Conservation (phyloP, 257 asterid genomes). For the Solanum arcanum region DNA sequence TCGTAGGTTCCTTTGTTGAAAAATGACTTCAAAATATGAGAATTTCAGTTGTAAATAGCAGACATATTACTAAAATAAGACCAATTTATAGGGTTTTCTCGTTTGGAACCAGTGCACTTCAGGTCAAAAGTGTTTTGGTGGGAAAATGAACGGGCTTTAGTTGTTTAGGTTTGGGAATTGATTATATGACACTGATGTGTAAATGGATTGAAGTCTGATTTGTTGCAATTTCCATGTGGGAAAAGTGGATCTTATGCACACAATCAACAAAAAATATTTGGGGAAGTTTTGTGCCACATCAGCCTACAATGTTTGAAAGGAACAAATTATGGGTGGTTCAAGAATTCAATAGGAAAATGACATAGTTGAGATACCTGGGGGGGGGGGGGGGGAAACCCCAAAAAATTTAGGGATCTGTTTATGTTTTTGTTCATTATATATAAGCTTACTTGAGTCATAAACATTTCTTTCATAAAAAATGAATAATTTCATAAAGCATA, state of each 20-base stretch:
- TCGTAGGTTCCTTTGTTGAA: too few relatives aligned
- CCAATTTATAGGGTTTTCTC: too few relatives aligned
- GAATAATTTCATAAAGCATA: too few relatives aligned
- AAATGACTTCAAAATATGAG: too few relatives aligned
- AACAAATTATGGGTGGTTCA: neutral
- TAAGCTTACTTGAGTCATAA: too few relatives aligned
- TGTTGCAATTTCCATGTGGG: neutral
- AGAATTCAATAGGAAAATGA: neutral
- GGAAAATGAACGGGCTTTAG: too few relatives aligned
- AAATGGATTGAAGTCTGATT: neutral
- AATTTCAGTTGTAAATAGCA: too few relatives aligned
- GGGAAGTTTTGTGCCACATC: neutral
- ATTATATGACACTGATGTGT: neutral
- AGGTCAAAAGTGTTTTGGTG: too few relatives aligned
- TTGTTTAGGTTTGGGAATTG: neutral
- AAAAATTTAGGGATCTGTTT: neutral
- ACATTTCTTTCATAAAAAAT: too few relatives aligned
- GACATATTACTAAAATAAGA: too few relatives aligned
- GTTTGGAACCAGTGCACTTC: too few relatives aligned
- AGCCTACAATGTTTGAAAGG: neutral
- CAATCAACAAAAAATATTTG: neutral
- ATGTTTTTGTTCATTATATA: too few relatives aligned
- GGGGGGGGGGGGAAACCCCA: neutral
- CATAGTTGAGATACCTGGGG: neutral
- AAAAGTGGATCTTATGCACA: neutral